A percentile compares a stretch with the other conserved stretches of the same genome.
These are phyloP conservation scores for Pholiota molesta DNA, from an alignment of 768 basidiomycete species.

Conservation along the genomic window DNA sequence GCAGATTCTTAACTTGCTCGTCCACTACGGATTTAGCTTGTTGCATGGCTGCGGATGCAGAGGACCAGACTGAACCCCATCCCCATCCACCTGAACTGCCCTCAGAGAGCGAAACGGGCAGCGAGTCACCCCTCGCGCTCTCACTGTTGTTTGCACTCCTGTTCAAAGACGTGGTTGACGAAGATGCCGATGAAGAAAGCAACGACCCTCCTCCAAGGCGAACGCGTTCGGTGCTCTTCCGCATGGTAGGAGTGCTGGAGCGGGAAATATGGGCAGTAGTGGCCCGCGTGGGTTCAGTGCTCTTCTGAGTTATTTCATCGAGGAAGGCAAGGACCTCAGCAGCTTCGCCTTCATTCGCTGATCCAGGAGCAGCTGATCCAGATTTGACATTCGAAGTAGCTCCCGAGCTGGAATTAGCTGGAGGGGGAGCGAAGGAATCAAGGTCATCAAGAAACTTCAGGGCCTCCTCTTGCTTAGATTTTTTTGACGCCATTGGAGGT, in stretches of 20 bases:
- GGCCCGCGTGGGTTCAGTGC: conserved; percentile 72
- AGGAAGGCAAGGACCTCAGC: conserved; percentile 88
- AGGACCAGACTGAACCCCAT: conserved; percentile 90
- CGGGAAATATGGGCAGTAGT: conserved; percentile 60
- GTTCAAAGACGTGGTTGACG: conserved; percentile 42
- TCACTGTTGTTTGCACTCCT: conserved; percentile 31
- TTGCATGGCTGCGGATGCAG: conserved; percentile 83
- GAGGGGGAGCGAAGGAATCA: conserved; percentile 70
- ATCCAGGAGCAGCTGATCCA: conserved; percentile 22
- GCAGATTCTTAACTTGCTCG: conserved; percentile 88
- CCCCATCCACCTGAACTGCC: conserved; percentile 55
- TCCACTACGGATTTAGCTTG: conserved; percentile 89
- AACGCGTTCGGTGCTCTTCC: conserved; percentile 79
- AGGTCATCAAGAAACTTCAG: conserved; percentile 94
- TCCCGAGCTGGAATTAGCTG: conserved; percentile 13
- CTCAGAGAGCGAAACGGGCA: conserved; percentile 15
- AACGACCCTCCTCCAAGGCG: conserved; percentile 57
- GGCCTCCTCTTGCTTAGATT: conserved; percentile 86
- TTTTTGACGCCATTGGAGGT: conserved; percentile 46
- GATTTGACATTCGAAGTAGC: conserved; percentile 11
- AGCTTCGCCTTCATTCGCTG: conserved; percentile 62
- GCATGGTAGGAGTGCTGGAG: conserved; percentile 68
- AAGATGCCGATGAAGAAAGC: conserved; percentile 44
- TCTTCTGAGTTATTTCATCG: conserved; percentile 94
- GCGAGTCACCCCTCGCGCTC: conserved; percentile 19